Conservation (phyloP, 192 early-diverging fungal species). For the Gonapodya prolifera region DNA sequence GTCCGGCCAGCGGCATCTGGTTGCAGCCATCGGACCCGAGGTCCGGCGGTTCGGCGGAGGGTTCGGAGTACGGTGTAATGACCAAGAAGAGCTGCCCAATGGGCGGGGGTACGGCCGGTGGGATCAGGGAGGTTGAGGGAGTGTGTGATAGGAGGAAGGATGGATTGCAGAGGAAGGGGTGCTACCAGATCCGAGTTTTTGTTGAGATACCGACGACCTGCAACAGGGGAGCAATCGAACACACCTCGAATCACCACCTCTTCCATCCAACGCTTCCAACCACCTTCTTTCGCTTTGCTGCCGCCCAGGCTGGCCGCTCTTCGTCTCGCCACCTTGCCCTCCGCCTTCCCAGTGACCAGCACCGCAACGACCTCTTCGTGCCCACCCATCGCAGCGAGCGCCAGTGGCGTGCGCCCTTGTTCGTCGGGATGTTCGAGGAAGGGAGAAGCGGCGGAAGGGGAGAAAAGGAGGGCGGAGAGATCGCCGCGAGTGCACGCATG, state of each 20-base stretch:
- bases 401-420: background rate
- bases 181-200: background rate
- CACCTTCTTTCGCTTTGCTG: background rate
- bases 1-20: background rate
- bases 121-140: background rate
- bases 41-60: background rate
- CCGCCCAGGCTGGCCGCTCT: background rate
- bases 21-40: background rate
- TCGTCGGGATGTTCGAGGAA: background rate
- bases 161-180: background rate
- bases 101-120: background rate
- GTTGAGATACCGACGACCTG: background rate
- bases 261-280: background rate
- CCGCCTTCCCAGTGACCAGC: background rate
- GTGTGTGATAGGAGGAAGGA: background rate
- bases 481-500: background rate
- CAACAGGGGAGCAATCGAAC: background rate
- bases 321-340: background rate
- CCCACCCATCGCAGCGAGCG: background rate
- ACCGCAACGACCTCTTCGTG: background rate
- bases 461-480: background rate
- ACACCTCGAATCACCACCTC: background rate
- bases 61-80: background rate
- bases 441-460: background rate
- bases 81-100: background rate